phyloP scores from a whole-genome alignment of 2,329 filamentous ascomycete genomes.

The Hymenoscyphus fraxineus region DNA sequence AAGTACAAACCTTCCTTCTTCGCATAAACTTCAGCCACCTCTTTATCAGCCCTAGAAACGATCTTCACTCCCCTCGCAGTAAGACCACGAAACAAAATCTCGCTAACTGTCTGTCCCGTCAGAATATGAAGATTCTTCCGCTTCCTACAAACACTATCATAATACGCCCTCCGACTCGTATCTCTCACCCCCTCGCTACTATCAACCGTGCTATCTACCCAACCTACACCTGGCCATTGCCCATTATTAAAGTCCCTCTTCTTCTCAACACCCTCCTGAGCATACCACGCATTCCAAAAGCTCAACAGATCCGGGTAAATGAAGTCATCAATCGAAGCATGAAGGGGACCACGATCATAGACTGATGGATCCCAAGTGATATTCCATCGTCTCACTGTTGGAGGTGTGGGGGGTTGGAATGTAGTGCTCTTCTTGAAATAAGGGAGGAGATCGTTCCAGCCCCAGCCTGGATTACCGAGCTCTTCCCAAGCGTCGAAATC shows the following conservation, averaged over 20 bases:
- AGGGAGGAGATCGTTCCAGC: constrained; percentile 40
- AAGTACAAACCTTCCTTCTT: constrained; percentile 5
- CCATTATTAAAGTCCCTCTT: background rate
- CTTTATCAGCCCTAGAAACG: background rate
- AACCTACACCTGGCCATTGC: background rate
- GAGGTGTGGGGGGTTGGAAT: constrained; percentile 15
- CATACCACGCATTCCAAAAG: background rate
- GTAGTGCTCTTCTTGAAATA: constrained; percentile 40
- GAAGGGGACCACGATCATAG: constrained; percentile 12
- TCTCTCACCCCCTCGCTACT: background rate
- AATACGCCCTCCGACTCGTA: constrained; percentile 3
- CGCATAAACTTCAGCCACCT: background rate
- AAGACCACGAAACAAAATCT: constrained; percentile 5
- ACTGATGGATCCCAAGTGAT: constrained; percentile 8
- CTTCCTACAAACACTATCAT: constrained; percentile 1
- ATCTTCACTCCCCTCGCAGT: background rate
- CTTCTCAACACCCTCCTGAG: background rate
- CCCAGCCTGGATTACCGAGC: constrained; percentile 43
- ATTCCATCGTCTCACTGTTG: constrained; percentile 14
- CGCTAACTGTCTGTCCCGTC: constrained; percentile 2
- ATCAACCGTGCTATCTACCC: constrained; percentile 4
- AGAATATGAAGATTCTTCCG: constrained; percentile 7
- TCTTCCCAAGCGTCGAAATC: constrained; percentile 34
- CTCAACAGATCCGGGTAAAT: background rate
- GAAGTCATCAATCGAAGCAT: background rate